Percentiles rank a stretch among this genome's conserved stretches.
Conservation (phyloP, 345 rosid species). For the Syzygium jambos region DNA sequence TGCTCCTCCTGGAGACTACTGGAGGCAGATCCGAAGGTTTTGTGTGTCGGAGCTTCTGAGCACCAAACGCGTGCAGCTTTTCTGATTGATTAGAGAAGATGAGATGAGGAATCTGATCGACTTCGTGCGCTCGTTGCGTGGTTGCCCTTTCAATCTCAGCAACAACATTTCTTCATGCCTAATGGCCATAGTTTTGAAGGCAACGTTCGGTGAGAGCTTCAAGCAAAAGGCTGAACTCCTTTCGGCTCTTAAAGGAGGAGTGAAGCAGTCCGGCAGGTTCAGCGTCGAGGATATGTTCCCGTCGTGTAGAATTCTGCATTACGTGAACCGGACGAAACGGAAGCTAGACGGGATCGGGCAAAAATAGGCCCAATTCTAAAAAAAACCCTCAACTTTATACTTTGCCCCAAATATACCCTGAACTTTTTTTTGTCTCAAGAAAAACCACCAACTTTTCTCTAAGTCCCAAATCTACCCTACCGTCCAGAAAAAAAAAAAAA, state of each 20-base stretch:
- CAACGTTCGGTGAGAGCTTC: background rate
- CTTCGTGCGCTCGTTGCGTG: background rate
- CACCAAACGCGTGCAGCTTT: background rate
- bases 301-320: background rate
- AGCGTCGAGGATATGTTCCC: background rate
- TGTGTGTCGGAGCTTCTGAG: background rate
- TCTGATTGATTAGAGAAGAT: background rate
- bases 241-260: background rate
- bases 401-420: too few species aligned
- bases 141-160: background rate
- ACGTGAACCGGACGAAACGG: background rate
- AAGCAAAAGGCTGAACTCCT: background rate
- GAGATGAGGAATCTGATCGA: background rate
- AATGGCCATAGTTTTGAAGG: background rate
- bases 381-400: too few species aligned
- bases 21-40: background rate
- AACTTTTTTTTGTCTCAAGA: too few species aligned
- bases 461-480: too few species aligned
- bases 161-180: background rate
- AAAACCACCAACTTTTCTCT: too few species aligned
- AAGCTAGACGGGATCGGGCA: background rate
- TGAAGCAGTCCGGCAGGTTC: background rate
- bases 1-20: background rate
- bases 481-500: too few species aligned
- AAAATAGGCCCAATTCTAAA: too few species aligned